Evolutionary conservation across 2,329 filamentous ascomycete species (phyloP), one percentile per base, ranked within the genome.

Genomic region (Exutisphaerella laricina): DNA sequence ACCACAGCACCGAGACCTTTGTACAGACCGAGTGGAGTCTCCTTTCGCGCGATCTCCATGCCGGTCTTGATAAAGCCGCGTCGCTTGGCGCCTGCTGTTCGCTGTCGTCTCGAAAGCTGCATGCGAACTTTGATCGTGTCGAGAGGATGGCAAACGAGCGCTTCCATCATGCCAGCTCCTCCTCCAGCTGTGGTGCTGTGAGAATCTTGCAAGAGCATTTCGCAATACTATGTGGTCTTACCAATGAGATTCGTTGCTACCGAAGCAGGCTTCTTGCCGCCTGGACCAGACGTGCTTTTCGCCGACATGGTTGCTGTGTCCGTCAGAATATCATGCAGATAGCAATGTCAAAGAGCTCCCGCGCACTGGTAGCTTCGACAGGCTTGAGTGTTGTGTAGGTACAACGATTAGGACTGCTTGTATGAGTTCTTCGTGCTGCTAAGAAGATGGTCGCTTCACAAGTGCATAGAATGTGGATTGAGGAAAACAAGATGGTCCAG

Each of bases 111-210:
- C 43, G 92, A 97, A 48, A 98, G 83, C 72, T 98, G 92, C 94
- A 98, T 98, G 58, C 92, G 88, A 50, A 98, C 92, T 78, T 98
- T 96, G 74, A 97, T 94, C 47, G 89, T 96, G 68, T 96, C 88
- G 46, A 97, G 78, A 50, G 92, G 92, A 74, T 98, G 92, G 68
- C 92, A 98, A 41, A 74, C 88, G 50, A 98, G 81, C 36, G 92
- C 92, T 71, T 98, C 92, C 89, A 97, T 97, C 90, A 97, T 96
- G 62, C 92, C 92, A 58, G 92, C 92, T 68, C 88, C 88, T 64
- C 92, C 92, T 64, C 92, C 92, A 65, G 92, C 92, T 94, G 58
- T 57, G 12, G 23, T 9, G 12, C 37, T 22, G 17, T 38, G n/a
- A n/a, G n/a, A n/a, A n/a, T n/a, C n/a, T n/a, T n/a, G n/a, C n/a